Evolutionary conservation across 306 rosid genomes (phyloP), one percentile per base, ranked within the genome.

Genomic region (Glycyrrhiza uralensis): DNA sequence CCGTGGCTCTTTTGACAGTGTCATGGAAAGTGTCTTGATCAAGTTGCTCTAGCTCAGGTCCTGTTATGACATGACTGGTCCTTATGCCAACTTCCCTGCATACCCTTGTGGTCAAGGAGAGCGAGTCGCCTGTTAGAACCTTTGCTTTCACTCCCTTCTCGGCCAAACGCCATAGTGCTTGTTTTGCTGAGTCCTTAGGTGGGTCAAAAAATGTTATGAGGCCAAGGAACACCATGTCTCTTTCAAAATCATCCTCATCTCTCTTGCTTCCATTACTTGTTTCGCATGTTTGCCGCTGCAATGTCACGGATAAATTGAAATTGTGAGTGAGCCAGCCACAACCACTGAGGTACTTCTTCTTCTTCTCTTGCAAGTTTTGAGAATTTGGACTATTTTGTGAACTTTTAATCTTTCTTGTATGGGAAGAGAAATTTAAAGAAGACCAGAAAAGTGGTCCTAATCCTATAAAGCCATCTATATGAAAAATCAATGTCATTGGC

Each of bases 101-200:
- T 44, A 91, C 84, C 79, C 79, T 85, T 75, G 84, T 80, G 15
- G 97, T 66, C 56, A 91, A 75, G 51, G 92, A 83, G 59, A 91
- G 90, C 0, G 96, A 85, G 30, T 91, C 96, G 11, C 97, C 96
- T 2, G 97, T 91, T 66, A 91, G 41, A 50, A 91, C 97, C 54
- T 91, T 91, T 6, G 97, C 96, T 69, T 85, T 79, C 74, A 91
- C 96, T 81, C 97, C 97, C 66, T 82, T 91, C 83, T 91, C 89
- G 0, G 89, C 90, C 66, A 91, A 82, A 52, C 88, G 69, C 92
- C 89, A 76, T 18, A 88, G 73, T 12, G 97, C 97, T 85, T 88
- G 89, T 87, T 88, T 86, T 35, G 97, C 97, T 0, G 97, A 71
- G 79, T 88, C 97, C 84, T 91, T 91, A 2, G 97, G 96, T 19